Base-by-base conservation (phyloP, 2,329 filamentous ascomycete genomes). In the Paecilomyces niveus region DNA sequence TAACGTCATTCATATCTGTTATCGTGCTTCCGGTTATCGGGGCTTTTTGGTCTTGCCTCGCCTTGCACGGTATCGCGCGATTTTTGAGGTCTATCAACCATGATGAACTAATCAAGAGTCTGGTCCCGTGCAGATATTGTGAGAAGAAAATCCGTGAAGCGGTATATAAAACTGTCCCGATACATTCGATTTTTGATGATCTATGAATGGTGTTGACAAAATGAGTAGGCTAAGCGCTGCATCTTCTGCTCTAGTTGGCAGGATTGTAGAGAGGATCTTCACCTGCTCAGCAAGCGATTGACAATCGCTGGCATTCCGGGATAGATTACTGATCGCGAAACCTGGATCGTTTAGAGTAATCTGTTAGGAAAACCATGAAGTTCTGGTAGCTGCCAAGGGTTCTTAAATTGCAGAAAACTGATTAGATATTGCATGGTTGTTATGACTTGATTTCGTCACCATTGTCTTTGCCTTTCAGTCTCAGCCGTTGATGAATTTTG, bases 1-100 rank as follows among this genome's bases (percentile, higher is more conserved):
- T 89, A 58, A 89, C 86, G 58, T 88, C 85, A 8, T 87, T 90
- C 67, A 87, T 90, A 56, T 84, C 82, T 61, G 86, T 89, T 65
- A 82, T 90, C 33, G 74, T 90, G 53, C 82, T 90, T 61, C 89
- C 88, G 4, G 80, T 88, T 0, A 76, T 91, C 29, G 88, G 53
- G 51, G 31, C 58, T 58, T 9, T 35, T 58, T 7, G 50, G 59
- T 9, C 58, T 10, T 54, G 56, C 2, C 11, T 60, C n/a, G 58
- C 58, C 6, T 33, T 60, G 53, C 58, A 60, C 5, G 56, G 31
- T n/a, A 33, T 60, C 15, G 56, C 56, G 15, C 54, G 56, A 54
- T 57, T 54, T 32, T 56, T 58, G 32, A 57, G 58, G 15, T 45
- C 58, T 24, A 33, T 60, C 21, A 58, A 54, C 24, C 58, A 58